Percentiles rank a stretch among this genome's conserved stretches.
These are phyloP conservation scores for Heliocybe sulcata DNA, from an alignment of 1,284 basidiomycete genomes.

Conservation along the genomic window DNA sequence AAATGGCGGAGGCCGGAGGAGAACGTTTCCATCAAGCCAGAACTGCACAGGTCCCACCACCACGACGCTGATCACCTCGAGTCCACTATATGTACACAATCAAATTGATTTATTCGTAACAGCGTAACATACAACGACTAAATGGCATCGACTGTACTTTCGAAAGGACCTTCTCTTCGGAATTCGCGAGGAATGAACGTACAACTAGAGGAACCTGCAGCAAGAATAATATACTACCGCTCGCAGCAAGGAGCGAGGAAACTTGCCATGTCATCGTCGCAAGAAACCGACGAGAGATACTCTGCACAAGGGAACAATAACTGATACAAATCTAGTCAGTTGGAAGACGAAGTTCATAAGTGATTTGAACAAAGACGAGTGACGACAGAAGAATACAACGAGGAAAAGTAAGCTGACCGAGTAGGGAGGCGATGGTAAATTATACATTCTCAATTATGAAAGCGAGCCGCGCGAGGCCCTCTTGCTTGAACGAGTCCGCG, in stretches of 20 bases:
- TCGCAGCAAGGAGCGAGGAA: background rate
- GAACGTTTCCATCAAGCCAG: background rate
- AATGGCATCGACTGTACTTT: background rate
- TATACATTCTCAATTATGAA: slow-evolving; percentile 16
- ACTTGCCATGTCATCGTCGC: background rate
- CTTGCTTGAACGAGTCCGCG: slow-evolving; percentile 28
- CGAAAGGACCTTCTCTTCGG: background rate
- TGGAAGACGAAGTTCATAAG: background rate
- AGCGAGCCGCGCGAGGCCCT: slow-evolving; percentile 24
- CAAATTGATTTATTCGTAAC: background rate
- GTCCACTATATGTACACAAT: background rate
- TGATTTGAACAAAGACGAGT: background rate
- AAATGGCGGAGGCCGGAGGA: background rate
- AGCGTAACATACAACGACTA: background rate
- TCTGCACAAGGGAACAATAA: background rate
- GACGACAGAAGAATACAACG: background rate
- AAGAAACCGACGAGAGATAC: background rate
- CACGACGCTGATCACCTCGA: background rate
- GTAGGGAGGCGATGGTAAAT: background rate
- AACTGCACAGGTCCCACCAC: no score
- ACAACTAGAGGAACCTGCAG: background rate
- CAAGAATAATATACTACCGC: background rate
- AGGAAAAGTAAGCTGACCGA: background rate
- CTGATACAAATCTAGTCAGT: slow-evolving; percentile 1
- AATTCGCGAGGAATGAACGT: background rate